phyloP scores from a whole-genome alignment of 352 stramenopile genomes.

The Globisporangium cystogenes region DNA sequence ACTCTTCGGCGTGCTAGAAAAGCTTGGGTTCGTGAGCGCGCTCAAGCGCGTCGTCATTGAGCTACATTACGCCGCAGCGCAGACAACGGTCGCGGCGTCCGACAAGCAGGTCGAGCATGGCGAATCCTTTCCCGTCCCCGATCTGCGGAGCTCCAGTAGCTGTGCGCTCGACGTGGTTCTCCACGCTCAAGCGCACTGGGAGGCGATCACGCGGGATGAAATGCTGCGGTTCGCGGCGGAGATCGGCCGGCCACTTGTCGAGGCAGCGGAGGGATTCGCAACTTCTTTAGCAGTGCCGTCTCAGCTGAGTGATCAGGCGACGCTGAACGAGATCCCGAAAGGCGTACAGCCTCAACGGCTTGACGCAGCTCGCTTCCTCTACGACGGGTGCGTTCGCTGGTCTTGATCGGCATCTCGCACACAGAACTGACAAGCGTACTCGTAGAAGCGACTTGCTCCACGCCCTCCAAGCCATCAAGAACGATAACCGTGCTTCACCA shows the following conservation, averaged over 20 bases:
- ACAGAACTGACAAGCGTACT: neutral
- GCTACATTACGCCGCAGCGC: slow-evolving; percentile 40
- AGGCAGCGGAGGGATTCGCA: neutral
- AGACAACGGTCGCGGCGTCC: slow-evolving; percentile 13
- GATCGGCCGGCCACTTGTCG: slow-evolving; percentile 27
- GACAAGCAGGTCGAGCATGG: slow-evolving; percentile 16
- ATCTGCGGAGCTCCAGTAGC: slow-evolving; percentile 14
- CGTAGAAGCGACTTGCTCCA: slow-evolving; percentile 56
- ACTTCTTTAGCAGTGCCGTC: neutral
- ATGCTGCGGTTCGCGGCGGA: slow-evolving; percentile 57
- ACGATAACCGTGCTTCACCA: slow-evolving; percentile 33
- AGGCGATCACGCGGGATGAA: slow-evolving; percentile 62
- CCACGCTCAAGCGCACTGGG: slow-evolving; percentile 39
- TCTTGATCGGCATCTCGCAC: neutral
- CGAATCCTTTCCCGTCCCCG: slow-evolving; percentile 23
- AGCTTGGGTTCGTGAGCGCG: slow-evolving; percentile 38
- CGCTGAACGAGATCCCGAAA: neutral
- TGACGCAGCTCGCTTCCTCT: slow-evolving; percentile 45
- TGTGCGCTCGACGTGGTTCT: slow-evolving; percentile 42
- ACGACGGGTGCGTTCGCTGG: slow-evolving; percentile 34
- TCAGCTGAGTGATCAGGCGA: neutral
- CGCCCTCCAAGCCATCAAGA: slow-evolving; percentile 54
- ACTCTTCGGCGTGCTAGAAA: slow-evolving; percentile 45
- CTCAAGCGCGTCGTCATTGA: slow-evolving; percentile 60
- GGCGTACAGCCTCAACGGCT: neutral